Base-by-base conservation (phyloP, 768 basidiomycete species). In the Tulasnella calospora region DNA sequence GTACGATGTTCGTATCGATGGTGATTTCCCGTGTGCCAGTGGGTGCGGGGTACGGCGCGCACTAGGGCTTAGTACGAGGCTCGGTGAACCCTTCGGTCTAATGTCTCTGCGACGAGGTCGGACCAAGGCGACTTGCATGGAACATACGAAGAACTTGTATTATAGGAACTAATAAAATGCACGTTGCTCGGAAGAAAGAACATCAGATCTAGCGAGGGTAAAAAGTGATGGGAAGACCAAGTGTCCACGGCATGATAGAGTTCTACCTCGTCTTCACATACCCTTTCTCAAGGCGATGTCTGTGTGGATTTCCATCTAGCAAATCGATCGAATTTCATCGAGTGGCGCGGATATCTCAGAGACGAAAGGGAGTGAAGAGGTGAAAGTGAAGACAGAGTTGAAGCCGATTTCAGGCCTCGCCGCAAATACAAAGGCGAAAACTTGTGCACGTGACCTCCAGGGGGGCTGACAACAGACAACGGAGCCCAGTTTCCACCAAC, bases 311-410 rank as follows among this genome's bases (percentile, higher is more conserved):
- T 35, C 12, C 33, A 67, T 12, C 4, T 67, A 67, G 27, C 61
- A 67, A n/a, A 35, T 27, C 23, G 27, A 67, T 30, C 9, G 61
- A 35, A 67, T 67, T 67, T 35, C 61, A 67, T 10, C 61, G 8
- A 67, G 61, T 67, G 61, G 61, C 61, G 61, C 61, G 61, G 27
- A 30, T 35, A 67, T 15, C 30, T 67, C 23, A 67, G 61, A 67
- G 61, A 67, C 61, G 61, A 67, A 67, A 67, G 61, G 61, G 61
- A 67, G 61, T 67, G 61, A 67, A 67, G 61, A 27, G 61, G 12
- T 27, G 6, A 67, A 35, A 33, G 61, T 67, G 61, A 67, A 67
- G 30, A 35, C 61, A 67, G 61, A 67, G 61, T 67, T 67, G 61
- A 67, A 67, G 61, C 35, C 51, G 51, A 17, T 3, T 44, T 44